phyloP scores from a whole-genome alignment of 1,284 basidiomycete genomes.

The Malassezia furfur region DNA sequence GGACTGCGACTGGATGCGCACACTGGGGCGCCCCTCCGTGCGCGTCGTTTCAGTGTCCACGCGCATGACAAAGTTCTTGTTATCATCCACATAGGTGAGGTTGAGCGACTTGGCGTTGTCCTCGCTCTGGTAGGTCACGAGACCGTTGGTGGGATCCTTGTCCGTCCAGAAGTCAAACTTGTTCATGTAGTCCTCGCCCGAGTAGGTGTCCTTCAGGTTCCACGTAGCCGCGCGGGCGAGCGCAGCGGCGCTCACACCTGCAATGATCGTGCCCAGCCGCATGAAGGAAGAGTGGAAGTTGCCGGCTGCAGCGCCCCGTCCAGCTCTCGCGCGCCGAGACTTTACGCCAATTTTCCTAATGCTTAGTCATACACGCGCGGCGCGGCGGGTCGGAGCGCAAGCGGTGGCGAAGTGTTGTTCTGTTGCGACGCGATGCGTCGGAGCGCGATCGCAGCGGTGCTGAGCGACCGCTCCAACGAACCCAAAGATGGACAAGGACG shows the following conservation, averaged over 20 bases:
- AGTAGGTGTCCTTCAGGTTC: conserved; percentile 19
- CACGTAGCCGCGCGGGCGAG: conserved; percentile 9
- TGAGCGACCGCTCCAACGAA: not conserved
- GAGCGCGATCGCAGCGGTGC: conserved; percentile 13
- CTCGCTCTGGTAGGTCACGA: conserved; percentile 32
- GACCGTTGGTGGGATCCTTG: conserved; percentile 36
- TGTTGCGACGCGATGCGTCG: conserved; percentile 11
- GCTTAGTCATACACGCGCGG: not conserved
- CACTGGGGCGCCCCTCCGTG: conserved; percentile 27
- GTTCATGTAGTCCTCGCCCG: conserved; percentile 27
- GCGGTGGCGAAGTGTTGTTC: not conserved
- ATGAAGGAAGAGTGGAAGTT: not conserved
- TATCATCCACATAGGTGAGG: conserved; percentile 30
- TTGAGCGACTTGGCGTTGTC: conserved; percentile 24
- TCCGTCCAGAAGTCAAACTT: conserved; percentile 33
- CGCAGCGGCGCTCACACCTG: not conserved
- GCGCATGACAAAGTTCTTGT: conserved; percentile 30
- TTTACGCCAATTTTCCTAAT: not conserved
- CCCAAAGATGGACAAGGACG: not conserved
- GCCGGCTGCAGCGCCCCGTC: not conserved
- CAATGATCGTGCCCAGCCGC: not conserved
- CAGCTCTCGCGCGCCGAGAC: no score
- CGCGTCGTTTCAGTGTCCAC: conserved; percentile 28
- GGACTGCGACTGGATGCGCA: conserved; percentile 37
- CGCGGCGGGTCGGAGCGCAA: not conserved